phyloP scores from a whole-genome alignment of 768 basidiomycete species.

The Panus rudis region DNA sequence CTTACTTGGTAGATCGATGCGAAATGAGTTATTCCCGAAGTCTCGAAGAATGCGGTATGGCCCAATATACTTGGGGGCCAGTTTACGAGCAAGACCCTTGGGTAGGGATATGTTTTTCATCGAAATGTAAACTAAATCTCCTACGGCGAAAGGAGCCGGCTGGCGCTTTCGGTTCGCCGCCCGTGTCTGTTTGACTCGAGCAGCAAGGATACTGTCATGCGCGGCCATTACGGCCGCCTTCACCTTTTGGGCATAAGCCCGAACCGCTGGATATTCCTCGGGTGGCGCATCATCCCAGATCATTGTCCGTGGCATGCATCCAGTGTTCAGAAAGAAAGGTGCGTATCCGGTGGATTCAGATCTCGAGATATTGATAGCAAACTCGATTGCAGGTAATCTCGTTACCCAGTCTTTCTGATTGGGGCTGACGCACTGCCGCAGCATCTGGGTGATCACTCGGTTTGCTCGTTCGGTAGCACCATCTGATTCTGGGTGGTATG shows the following conservation, averaged over 20 bases:
- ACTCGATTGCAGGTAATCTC: constrained; percentile 27
- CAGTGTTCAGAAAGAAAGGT: constrained; percentile 25
- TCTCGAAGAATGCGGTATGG: constrained; percentile 25
- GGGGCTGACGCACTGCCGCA: constrained; percentile 4
- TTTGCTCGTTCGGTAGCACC: constrained; percentile 16
- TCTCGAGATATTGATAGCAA: constrained; percentile 30
- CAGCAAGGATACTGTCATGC: constrained; percentile 29
- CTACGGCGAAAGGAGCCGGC: constrained; percentile 11
- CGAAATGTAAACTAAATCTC: constrained; percentile 29
- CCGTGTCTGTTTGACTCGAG: constrained; percentile 22
- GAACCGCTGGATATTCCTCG: constrained; percentile 16
- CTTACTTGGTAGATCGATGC: constrained; percentile 23
- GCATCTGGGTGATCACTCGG: constrained; percentile 11
- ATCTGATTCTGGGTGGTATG: constrained; percentile 28
- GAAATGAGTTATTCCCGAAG: constrained; percentile 20
- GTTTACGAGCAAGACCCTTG: constrained; percentile 26
- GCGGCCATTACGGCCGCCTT: constrained; percentile 19
- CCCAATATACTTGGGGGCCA: constrained; percentile 32
- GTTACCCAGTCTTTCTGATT: constrained; percentile 25
- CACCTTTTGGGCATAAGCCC: constrained; percentile 17
- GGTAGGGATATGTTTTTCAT: constrained; percentile 30
- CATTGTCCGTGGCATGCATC: constrained; percentile 10
- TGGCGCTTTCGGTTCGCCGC: constrained; percentile 21
- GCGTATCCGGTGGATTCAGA: constrained; percentile 28
- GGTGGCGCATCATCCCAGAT: background rate